Evolutionary conservation across 371 early-diverging fungal species (phyloP).

Genomic region (Mucor sp.): DNA sequence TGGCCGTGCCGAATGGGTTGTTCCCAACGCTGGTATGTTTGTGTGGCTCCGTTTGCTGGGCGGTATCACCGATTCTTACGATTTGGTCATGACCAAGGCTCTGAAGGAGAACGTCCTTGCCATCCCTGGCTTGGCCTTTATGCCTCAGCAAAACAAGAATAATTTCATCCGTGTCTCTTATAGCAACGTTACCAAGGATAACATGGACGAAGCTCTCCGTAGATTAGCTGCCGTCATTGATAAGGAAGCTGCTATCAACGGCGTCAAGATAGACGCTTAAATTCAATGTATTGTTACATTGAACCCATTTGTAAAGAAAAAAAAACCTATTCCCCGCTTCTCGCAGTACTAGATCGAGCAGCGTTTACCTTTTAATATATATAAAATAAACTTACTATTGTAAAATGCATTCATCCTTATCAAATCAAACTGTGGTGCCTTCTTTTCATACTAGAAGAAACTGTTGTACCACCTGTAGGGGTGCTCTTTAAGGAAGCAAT

Average conservation of each 20-base stretch:
- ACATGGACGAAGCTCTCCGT: conserved; percentile 66
- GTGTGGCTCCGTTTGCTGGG: conserved; percentile 74
- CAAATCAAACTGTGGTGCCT: no score
- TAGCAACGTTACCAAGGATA: conserved; percentile 59
- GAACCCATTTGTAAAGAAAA: not conserved
- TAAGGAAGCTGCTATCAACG: conserved; percentile 21
- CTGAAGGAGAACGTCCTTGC: conserved; percentile 70
- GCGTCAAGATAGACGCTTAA: conserved; percentile 6
- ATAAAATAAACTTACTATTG: no score
- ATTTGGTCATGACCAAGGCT: conserved; percentile 68
- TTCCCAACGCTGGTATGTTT: conserved; percentile 82
- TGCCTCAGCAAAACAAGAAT: conserved; percentile 27
- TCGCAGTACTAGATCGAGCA: not conserved
- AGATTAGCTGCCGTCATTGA: conserved; percentile 53
- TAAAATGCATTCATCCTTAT: no score
- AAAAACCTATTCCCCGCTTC: not conserved
- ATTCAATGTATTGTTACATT: not conserved
- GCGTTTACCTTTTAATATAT: not conserved
- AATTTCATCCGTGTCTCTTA: conserved; percentile 62
- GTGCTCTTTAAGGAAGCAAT: no score
- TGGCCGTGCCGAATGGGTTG: conserved; percentile 69
- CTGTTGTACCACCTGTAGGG: no score
- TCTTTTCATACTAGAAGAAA: no score
- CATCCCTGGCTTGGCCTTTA: conserved; percentile 65
- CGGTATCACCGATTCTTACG: conserved; percentile 65